Evolutionary conservation across 2,329 filamentous ascomycete genomes (phyloP).

Genomic region (Alternaria sp.): DNA sequence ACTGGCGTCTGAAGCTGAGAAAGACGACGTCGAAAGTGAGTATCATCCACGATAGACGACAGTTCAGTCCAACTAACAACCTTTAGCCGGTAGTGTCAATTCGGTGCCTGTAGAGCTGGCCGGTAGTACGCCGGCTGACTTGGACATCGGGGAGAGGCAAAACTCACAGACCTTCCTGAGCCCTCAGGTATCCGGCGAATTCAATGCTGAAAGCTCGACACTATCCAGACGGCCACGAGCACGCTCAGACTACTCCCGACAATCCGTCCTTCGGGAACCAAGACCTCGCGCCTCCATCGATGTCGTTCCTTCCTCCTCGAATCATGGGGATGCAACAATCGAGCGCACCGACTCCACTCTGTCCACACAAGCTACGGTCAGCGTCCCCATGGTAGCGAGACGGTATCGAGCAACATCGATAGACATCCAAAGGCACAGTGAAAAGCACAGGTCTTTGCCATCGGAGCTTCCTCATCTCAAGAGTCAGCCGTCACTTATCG

Average conservation of each 20-base stretch:
- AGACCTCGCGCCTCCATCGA: constrained; percentile 5
- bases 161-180: constrained; percentile 14
- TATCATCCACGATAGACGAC: neutral
- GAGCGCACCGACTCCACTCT: constrained; percentile 26
- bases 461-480: constrained; percentile 24
- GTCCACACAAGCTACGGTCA: constrained; percentile 18
- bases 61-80: constrained; percentile 5
- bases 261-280: neutral
- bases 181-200: neutral
- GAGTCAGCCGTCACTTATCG: constrained; percentile 29
- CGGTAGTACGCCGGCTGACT: constrained; percentile 36
- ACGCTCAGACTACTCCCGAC: constrained; percentile 1
- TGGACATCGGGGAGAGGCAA: constrained; percentile 15
- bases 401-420: constrained; percentile 25
- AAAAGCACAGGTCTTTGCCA: constrained; percentile 25
- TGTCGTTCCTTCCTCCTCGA: constrained; percentile 5
- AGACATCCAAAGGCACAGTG: constrained; percentile 17
- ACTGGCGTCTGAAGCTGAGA: constrained; percentile 19
- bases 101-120: constrained; percentile 31
- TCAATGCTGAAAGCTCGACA: neutral
- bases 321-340: constrained; percentile 18
- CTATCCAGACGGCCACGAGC: constrained; percentile 1
- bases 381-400: constrained; percentile 20
- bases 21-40: constrained; percentile 23
- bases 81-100: constrained; percentile 19